Conservation (phyloP, 768 basidiomycete genomes). For the Termitomyces sp. region DNA sequence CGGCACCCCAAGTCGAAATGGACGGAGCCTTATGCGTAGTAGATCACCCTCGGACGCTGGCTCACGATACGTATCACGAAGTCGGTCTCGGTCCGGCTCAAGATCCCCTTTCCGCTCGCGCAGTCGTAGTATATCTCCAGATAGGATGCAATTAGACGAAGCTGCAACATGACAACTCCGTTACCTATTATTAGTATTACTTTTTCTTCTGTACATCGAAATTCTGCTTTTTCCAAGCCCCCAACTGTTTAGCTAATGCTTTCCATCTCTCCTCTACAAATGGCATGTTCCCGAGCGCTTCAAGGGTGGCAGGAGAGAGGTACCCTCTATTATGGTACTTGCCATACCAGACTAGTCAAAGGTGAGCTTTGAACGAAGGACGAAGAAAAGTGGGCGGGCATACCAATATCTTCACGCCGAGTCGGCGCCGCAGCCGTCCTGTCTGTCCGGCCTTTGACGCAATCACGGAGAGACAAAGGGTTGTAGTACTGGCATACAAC, state of each 20-base stretch:
- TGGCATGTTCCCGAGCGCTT: slow-evolving; percentile 47
- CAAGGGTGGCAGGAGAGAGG: slow-evolving; percentile 57
- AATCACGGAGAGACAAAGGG: slow-evolving; percentile 75
- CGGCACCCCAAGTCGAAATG: slow-evolving; percentile 17
- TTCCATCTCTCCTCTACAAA: slow-evolving; percentile 71
- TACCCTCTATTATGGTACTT: slow-evolving; percentile 73
- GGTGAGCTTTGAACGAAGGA: not conserved
- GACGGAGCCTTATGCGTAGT: slow-evolving; percentile 16
- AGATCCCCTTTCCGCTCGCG: slow-evolving; percentile 47
- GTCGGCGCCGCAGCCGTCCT: slow-evolving; percentile 75
- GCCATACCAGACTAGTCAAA: slow-evolving; percentile 69
- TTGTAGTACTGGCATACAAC: slow-evolving; percentile 94
- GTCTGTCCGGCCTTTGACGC: slow-evolving; percentile 68
- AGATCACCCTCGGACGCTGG: slow-evolving; percentile 42
- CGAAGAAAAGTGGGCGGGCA: slow-evolving; percentile 23
- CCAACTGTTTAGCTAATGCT: slow-evolving; percentile 57
- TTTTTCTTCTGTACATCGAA: slow-evolving; percentile 40
- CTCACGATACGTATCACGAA: slow-evolving; percentile 63
- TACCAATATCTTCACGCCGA: slow-evolving; percentile 82
- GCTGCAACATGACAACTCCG: not conserved
- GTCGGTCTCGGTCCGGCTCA: slow-evolving; percentile 51
- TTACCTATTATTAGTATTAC: slow-evolving; percentile 11
- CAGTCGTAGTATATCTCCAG: slow-evolving; percentile 57
- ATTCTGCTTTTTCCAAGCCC: slow-evolving; percentile 48
- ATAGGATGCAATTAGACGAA: slow-evolving; percentile 44